phyloP scores from a whole-genome alignment of 2,329 filamentous ascomycete genomes.

The Arthrinium puccinioides region DNA sequence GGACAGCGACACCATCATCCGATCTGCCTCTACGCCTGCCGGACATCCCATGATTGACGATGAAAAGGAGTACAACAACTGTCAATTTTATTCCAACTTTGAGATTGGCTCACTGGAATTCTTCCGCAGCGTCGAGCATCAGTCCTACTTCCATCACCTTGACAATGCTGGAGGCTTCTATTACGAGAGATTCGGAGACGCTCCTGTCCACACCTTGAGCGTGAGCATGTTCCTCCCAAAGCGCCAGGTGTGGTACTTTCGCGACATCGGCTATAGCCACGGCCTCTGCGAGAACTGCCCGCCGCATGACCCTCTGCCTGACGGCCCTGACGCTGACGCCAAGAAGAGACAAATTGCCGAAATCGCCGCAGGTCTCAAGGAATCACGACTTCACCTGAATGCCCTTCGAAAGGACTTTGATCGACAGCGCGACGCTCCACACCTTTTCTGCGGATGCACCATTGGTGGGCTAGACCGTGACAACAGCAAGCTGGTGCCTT shows the following conservation, averaged over 20 bases:
- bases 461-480: conserved; percentile 34
- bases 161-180: conserved; percentile 41
- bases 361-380: conserved; percentile 6
- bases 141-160: conserved; percentile 40
- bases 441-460: conserved; percentile 32
- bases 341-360: conserved; percentile 4
- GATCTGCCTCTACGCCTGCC: conserved; percentile 2
- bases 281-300: conserved; percentile 34
- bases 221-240: conserved; percentile 46
- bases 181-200: conserved; percentile 37
- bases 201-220: conserved; percentile 46
- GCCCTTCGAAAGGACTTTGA: conserved; percentile 26
- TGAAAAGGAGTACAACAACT: conserved; percentile 38
- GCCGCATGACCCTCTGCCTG: conserved; percentile 13
- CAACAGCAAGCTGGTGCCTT: conserved; percentile 38
- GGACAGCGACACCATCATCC: conserved; percentile 8
- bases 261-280: conserved; percentile 37
- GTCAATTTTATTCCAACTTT: conserved; percentile 44
- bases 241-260: conserved; percentile 42
- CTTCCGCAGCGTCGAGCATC: conserved; percentile 40
- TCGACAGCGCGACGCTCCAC: conserved; percentile 24
- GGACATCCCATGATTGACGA: conserved; percentile 1
- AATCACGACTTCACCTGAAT: conserved; percentile 12
- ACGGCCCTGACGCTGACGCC: conserved; percentile 9
- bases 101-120: conserved; percentile 45